phyloP scores from a whole-genome alignment of 2,329 filamentous ascomycete species.

The Ophiocordyceps polyrhachis-furcata region DNA sequence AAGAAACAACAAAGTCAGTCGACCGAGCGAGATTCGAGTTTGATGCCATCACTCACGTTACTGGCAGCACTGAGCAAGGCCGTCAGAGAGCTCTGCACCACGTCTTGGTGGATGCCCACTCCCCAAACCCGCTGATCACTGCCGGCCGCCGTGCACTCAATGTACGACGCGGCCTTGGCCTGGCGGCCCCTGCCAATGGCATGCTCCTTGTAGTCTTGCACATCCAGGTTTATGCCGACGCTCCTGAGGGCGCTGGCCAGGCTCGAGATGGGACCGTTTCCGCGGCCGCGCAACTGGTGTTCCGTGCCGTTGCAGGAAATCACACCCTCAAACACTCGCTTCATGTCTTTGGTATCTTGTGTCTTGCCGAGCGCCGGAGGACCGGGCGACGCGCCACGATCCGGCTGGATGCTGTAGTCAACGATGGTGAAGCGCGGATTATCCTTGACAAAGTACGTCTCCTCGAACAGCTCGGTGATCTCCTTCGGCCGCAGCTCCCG shows the following conservation, averaged over 20 bases:
- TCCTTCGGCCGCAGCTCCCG: constrained; percentile 71
- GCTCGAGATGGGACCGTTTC: constrained; percentile 81
- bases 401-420: constrained; percentile 79
- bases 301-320: constrained; percentile 67
- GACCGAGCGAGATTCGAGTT: background rate
- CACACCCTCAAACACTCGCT: constrained; percentile 69
- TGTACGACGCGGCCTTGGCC: constrained; percentile 89
- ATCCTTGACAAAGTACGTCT: constrained; percentile 65
- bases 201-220: constrained; percentile 92
- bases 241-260: constrained; percentile 63
- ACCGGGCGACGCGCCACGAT: constrained; percentile 58
- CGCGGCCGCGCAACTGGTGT: constrained; percentile 58
- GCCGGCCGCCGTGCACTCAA: constrained; percentile 60
- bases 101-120: constrained; percentile 34
- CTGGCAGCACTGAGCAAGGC: constrained; percentile 71
- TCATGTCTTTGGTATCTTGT: constrained; percentile 58
- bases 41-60: constrained; percentile 43
- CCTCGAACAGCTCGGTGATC: constrained; percentile 75
- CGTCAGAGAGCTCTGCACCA: constrained; percentile 75
- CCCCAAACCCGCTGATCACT: constrained; percentile 67
- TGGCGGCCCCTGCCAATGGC: constrained; percentile 65
- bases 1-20: background rate
- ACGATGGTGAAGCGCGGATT: constrained; percentile 75
- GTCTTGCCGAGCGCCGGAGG: constrained; percentile 51
- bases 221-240: constrained; percentile 73